A percentile compares a stretch with the other conserved stretches of the same genome.
Evolutionary conservation across 2,329 filamentous ascomycete genomes (phyloP).

Genomic region (Achaetomium macrosporum): DNA sequence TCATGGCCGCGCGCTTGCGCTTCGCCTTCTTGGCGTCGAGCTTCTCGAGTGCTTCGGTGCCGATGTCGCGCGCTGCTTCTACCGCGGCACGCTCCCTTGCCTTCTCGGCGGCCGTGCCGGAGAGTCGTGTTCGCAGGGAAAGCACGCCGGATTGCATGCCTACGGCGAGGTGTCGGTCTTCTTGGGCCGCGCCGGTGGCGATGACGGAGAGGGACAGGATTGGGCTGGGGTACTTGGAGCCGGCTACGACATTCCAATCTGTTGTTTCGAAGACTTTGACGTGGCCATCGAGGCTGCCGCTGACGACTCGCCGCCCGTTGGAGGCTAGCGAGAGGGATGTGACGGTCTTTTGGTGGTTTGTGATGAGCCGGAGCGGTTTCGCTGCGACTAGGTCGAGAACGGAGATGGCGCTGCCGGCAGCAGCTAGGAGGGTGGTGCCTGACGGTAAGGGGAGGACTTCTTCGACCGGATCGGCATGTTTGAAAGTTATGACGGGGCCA

Average conservation of each 20-base stretch:
- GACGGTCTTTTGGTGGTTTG: conserved; percentile 97
- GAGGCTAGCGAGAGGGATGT: conserved; percentile 80
- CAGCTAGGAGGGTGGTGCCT: conserved; percentile 78
- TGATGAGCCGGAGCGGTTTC: conserved; percentile 77
- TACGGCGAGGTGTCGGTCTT: conserved; percentile 90
- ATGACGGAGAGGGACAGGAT: conserved; percentile 80
- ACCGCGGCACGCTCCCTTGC: conserved; percentile 68
- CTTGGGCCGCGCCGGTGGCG: conserved; percentile 56
- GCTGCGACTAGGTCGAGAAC: conserved; percentile 91
- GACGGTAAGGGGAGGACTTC: conserved; percentile 80
- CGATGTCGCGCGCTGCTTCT: conserved; percentile 71
- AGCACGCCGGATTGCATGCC: conserved; percentile 94
- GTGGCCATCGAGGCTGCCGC: conserved; percentile 87
- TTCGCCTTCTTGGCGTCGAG: conserved; percentile 66
- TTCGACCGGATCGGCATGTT: conserved; percentile 86
- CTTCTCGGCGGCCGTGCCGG: conserved; percentile 74
- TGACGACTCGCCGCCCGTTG: conserved; percentile 72
- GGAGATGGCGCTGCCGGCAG: conserved; percentile 79
- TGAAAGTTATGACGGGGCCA: conserved; percentile 79
- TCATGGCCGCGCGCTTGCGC: conserved; percentile 53
- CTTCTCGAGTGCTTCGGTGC: conserved; percentile 67
- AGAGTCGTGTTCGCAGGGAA: conserved; percentile 81
- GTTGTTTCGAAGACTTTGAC: conserved; percentile 95
- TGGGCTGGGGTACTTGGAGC: conserved; percentile 86
- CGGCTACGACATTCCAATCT: conserved; percentile 93